Evolutionary conservation across 2,329 filamentous ascomycete species (phyloP).

Genomic region (Pseudocercospora fuligena): DNA sequence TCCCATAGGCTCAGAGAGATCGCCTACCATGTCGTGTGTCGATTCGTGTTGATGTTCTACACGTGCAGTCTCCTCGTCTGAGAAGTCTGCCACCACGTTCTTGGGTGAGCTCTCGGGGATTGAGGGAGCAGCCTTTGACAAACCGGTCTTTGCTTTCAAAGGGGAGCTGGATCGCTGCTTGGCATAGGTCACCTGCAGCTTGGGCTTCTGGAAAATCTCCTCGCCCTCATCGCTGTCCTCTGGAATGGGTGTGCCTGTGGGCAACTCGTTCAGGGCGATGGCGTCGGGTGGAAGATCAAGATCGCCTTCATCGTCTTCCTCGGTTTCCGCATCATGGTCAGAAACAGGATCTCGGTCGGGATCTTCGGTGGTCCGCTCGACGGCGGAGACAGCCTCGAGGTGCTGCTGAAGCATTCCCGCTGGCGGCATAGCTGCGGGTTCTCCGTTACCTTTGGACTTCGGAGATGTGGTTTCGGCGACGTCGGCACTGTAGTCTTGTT

Average conservation of each 20-base stretch:
- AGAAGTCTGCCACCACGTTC: not conserved
- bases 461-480: not conserved
- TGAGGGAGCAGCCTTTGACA: not conserved
- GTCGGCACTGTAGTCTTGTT: not conserved
- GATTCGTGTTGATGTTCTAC: not conserved
- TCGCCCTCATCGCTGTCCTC: not conserved
- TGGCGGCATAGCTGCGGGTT: not conserved
- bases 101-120: not conserved
- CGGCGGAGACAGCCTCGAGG: not conserved
- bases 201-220: not conserved
- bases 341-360: not conserved
- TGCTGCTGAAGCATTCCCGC: not conserved
- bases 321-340: constrained; percentile 1
- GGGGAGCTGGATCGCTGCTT: not conserved
- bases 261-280: not conserved
- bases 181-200: not conserved
- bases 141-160: not conserved
- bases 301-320: not conserved
- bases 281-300: not conserved
- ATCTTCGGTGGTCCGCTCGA: not conserved
- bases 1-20: not conserved
- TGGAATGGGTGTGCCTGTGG: not conserved
- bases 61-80: not conserved
- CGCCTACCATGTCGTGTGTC: not conserved
- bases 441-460: not conserved